A percentile compares a stretch with the other conserved stretches of the same genome.
Conservation (phyloP, 441 rosid species). For the Gossypium davidsonii region DNA sequence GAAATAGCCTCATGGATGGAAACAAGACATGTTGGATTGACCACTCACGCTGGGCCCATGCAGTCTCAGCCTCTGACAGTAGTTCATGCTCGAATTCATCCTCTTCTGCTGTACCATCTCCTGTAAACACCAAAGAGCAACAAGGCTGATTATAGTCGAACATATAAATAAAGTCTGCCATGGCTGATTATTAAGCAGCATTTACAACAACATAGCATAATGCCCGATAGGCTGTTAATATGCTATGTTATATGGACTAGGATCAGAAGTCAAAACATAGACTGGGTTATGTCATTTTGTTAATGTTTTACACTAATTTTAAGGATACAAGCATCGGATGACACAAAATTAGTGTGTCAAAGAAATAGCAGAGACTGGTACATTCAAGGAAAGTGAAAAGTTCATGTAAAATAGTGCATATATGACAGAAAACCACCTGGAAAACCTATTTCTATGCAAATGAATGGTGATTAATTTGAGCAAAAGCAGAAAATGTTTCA, state of each 20-base stretch:
- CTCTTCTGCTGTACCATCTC: constrained; percentile 31
- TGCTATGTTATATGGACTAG: neutral
- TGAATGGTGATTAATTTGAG: neutral
- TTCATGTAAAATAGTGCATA: neutral
- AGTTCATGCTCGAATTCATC: constrained; percentile 52
- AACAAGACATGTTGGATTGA: constrained; percentile 87
- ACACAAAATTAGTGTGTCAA: neutral
- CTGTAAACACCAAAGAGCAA: constrained; percentile 27
- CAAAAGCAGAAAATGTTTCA: neutral
- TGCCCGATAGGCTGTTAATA: neutral
- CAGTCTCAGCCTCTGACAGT: constrained; percentile 69
- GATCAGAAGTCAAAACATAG: neutral
- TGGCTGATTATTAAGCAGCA: neutral
- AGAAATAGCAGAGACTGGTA: neutral
- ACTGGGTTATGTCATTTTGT: neutral
- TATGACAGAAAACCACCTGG: neutral
- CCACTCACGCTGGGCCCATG: constrained; percentile 98
- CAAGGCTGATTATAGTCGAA: neutral
- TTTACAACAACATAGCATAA: neutral
- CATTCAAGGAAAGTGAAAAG: neutral
- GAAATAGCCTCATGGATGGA: constrained; percentile 82
- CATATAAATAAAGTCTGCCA: neutral
- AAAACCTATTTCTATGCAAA: neutral
- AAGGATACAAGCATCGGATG: neutral
- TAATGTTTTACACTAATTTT: neutral